These are phyloP conservation scores for Dioszegia hungarica DNA, from an alignment of 768 basidiomycete species.

Conservation along the genomic window DNA sequence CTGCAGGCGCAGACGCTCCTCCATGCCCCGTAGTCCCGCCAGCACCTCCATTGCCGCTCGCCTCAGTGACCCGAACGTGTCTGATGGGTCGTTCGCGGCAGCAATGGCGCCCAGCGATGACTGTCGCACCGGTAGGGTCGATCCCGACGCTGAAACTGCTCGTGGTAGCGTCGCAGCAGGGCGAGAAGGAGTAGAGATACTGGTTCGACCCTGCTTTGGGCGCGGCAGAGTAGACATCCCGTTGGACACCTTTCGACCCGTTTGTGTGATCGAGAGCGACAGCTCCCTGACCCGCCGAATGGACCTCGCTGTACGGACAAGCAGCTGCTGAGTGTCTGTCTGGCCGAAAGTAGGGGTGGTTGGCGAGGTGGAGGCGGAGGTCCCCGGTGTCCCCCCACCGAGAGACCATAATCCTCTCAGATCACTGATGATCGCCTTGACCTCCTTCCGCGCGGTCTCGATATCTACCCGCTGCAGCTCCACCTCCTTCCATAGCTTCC, in stretches of 20 bases:
- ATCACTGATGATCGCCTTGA: slow-evolving; percentile 9
- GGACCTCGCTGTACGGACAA: slow-evolving; percentile 27
- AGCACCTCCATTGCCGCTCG: slow-evolving; percentile 79
- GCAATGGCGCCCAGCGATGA: not conserved
- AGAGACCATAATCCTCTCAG: slow-evolving; percentile 25
- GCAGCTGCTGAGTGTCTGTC: slow-evolving; percentile 14
- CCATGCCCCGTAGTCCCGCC: slow-evolving; percentile 68
- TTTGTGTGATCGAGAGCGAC: slow-evolving; percentile 21
- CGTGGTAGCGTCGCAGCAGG: slow-evolving; percentile 19
- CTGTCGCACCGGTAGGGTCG: not conserved
- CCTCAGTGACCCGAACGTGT: slow-evolving; percentile 66
- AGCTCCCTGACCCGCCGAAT: slow-evolving; percentile 31
- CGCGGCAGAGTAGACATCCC: slow-evolving; percentile 1
- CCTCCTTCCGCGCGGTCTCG: slow-evolving; percentile 22
- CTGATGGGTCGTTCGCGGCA: not conserved
- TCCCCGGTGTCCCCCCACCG: not conserved
- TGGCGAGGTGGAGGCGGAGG: not conserved
- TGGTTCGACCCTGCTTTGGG: slow-evolving; percentile 7
- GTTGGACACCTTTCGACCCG: slow-evolving; percentile 7
- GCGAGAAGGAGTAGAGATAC: slow-evolving; percentile 43
- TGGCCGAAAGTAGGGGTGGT: slow-evolving; percentile 1
- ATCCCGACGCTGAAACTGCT: slow-evolving; percentile 10
- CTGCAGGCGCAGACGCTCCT: slow-evolving; percentile 61
- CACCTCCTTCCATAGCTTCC: slow-evolving; percentile 38
- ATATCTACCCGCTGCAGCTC: slow-evolving; percentile 30